phyloP scores from a whole-genome alignment of 2,329 filamentous ascomycete genomes.

The Trichoderma sp. region DNA sequence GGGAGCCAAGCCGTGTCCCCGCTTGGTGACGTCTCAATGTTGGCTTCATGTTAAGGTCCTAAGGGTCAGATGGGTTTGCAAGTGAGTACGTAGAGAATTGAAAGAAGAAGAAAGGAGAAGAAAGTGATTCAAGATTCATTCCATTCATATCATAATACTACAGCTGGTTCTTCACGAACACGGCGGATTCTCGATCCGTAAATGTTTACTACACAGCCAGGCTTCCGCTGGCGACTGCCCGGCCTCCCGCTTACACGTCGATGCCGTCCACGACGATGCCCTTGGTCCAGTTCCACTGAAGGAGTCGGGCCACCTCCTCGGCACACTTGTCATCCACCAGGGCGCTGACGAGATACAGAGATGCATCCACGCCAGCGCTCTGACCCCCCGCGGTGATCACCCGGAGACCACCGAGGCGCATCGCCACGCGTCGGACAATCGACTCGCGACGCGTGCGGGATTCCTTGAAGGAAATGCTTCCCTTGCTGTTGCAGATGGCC shows the following conservation, averaged over 20 bases:
- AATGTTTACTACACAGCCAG: slow-evolving; percentile 28
- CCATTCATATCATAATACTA: slow-evolving; percentile 28
- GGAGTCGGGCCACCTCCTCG: slow-evolving; percentile 70
- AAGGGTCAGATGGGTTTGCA: too few relatives aligned
- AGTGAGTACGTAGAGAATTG: neutral
- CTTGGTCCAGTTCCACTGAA: slow-evolving; percentile 87
- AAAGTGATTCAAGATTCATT: slow-evolving; percentile 15
- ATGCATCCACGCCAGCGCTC: slow-evolving; percentile 78
- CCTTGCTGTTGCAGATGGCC: slow-evolving; percentile 61
- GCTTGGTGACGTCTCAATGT: too few relatives aligned
- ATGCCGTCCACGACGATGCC: slow-evolving; percentile 81
- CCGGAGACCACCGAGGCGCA: slow-evolving; percentile 69
- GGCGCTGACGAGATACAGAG: slow-evolving; percentile 82
- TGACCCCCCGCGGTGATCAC: slow-evolving; percentile 81
- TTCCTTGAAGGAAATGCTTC: slow-evolving; percentile 78
- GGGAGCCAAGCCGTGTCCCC: too few relatives aligned
- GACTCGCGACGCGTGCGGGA: slow-evolving; percentile 76
- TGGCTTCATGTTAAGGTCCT: too few relatives aligned
- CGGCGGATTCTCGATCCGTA: slow-evolving; percentile 22
- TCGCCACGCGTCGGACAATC: slow-evolving; percentile 73
- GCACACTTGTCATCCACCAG: slow-evolving; percentile 77
- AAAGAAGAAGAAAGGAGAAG: neutral
- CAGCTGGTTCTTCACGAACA: slow-evolving; percentile 24
- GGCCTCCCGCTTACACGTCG: slow-evolving; percentile 63
- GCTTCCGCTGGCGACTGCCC: slow-evolving; percentile 27